phyloP scores from a whole-genome alignment of 2,329 filamentous ascomycete species.

The Pseudocercospora fijiensis region DNA sequence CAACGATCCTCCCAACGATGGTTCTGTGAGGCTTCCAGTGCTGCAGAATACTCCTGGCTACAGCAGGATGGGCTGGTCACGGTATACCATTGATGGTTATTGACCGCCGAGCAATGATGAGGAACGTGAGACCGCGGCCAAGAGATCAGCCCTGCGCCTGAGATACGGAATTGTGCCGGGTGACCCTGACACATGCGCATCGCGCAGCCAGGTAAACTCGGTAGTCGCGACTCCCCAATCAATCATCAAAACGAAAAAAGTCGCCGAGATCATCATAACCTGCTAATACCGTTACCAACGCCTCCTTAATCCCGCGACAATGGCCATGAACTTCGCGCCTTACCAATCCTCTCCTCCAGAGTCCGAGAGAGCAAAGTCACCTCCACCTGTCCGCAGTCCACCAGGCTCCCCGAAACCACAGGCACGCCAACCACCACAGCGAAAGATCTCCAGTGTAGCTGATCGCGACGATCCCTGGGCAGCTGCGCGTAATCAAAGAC shows the following conservation, averaged over 20 bases:
- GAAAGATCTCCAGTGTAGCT: conserved; percentile 34
- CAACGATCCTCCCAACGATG: neutral
- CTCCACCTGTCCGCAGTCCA: conserved; percentile 61
- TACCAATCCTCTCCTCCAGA: conserved; percentile 94
- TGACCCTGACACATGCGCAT: neutral
- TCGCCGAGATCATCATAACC: neutral
- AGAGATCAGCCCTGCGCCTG: neutral
- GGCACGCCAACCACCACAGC: conserved; percentile 25
- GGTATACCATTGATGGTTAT: neutral
- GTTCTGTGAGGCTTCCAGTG: neutral
- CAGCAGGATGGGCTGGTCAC: neutral
- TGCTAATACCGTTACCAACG: neutral
- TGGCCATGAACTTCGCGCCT: conserved; percentile 85
- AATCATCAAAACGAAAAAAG: neutral
- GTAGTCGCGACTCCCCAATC: neutral
- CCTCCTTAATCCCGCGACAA: conserved; percentile 16
- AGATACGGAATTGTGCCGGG: neutral
- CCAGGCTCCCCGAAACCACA: conserved; percentile 49
- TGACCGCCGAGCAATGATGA: neutral
- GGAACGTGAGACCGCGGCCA: neutral
- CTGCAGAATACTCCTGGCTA: neutral
- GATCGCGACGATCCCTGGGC: conserved; percentile 42
- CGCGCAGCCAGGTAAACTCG: neutral
- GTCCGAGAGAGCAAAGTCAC: conserved; percentile 75
- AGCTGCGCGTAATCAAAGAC: conserved; percentile 43